Evolutionary conservation across 805 yeast species (phyloP), one percentile per base, ranked within the genome.

Genomic region (Saturnispora halmiae): DNA sequence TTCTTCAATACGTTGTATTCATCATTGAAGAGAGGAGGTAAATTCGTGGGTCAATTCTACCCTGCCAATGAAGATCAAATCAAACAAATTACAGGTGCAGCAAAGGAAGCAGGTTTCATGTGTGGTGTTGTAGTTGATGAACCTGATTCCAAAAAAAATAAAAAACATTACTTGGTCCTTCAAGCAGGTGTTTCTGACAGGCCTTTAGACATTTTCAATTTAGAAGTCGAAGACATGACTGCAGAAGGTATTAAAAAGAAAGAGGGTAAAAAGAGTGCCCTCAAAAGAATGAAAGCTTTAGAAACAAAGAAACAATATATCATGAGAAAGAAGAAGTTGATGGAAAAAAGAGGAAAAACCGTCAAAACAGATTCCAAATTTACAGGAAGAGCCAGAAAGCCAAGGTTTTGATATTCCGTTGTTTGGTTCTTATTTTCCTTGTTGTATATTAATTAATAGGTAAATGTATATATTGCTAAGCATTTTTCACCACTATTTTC

Each of bases 71-170:
- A 92, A 49, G 73, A 69, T 25, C 97, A 92, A 60, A 77, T 79
- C 8, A 82, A 84, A 45, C 71, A 75, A 36, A 85, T 92, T 24
- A 65, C 84, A 40, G 70, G 71, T 30, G 83, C 95, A 19, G 97
- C 98, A 8, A 90, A 87, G 60, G 79, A 82, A 5, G 81, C 96
- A 0, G 98, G 98, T 1, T 92, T 92, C 60, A 90, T 86, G 43
- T 96, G 98, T 55, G 98, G 98, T 47, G 69, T 90, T 50, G 87
- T 92, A 19, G 73, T 90, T 29, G 98, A 92, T 60, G 90, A 88
- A 46, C 94, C 95, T 4, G 96, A 92, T 52, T 77, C 87, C 27
- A 88, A 85, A 58, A 84, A 82, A 60, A 85, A 90, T 58, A 86
- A 81, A 61, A 92, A 92, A 63, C 85, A 82, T 60, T 92, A 92